These are phyloP conservation scores for Debaryomyces prosopidis DNA, from an alignment of 805 yeast genomes.

Conservation along the genomic window DNA sequence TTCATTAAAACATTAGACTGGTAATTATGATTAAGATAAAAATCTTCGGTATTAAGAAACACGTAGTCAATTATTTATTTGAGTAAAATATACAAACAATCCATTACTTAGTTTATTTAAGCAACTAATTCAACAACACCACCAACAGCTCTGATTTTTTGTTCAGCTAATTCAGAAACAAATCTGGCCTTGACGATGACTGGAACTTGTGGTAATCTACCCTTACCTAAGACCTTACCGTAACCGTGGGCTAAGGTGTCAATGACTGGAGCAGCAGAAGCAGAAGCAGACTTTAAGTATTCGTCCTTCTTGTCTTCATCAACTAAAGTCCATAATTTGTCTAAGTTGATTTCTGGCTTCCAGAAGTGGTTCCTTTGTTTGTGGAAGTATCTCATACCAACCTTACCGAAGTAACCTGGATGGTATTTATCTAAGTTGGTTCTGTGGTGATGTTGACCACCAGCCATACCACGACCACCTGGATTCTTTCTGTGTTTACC, in stretches of 20 bases:
- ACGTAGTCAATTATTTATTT: constrained; percentile 12
- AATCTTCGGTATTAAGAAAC: neutral
- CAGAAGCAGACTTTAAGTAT: constrained; percentile 79
- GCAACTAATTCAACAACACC: constrained; percentile 99
- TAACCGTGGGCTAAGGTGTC: constrained; percentile 99
- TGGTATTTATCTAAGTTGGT: constrained; percentile 99
- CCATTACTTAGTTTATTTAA: constrained; percentile 45
- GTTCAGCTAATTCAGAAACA: constrained; percentile 98
- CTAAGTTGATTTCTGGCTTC: constrained; percentile 97
- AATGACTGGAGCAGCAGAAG: constrained; percentile 96
- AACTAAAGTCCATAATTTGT: constrained; percentile 97
- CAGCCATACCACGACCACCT: constrained; percentile 99
- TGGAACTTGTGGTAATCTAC: constrained; percentile 96
- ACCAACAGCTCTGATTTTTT: constrained; percentile 99
- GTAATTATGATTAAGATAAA: neutral
- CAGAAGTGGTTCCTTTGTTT: constrained; percentile 91
- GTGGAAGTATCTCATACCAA: constrained; percentile 99
- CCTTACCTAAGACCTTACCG: constrained; percentile 99
- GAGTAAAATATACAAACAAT: constrained; percentile 9
- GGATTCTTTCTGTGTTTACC: constrained; percentile 99
- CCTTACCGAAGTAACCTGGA: constrained; percentile 99
- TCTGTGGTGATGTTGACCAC: constrained; percentile 99
- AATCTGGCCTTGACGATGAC: constrained; percentile 99
- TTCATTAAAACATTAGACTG: constrained; percentile 1
- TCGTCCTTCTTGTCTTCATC: constrained; percentile 93